These are phyloP conservation scores for Naumovozyma dairenensis DNA, from an alignment of 805 yeast species.

Conservation along the genomic window DNA sequence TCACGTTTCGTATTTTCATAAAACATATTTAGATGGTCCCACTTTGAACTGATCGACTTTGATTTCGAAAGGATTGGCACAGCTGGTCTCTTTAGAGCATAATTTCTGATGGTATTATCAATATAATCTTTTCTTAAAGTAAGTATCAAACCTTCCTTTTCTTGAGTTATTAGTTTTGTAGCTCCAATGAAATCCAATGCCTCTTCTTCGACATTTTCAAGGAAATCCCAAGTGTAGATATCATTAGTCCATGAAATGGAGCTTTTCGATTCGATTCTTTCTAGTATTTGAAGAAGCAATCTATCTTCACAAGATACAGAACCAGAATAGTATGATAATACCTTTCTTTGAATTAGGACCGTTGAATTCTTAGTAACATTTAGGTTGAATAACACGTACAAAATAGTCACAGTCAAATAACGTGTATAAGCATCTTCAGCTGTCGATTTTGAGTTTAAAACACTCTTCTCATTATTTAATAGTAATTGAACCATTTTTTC, in stretches of 20 bases:
- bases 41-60: constrained; percentile 9
- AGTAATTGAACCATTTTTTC: constrained; percentile 54
- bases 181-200: constrained; percentile 37
- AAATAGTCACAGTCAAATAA: constrained; percentile 36
- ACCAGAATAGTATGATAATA: constrained; percentile 54
- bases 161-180: constrained; percentile 37
- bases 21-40: constrained; percentile 26
- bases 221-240: constrained; percentile 58
- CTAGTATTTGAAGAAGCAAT: constrained; percentile 46
- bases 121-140: constrained; percentile 42
- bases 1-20: constrained; percentile 14
- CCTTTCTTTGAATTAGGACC: constrained; percentile 35
- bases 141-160: constrained; percentile 40
- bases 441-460: constrained; percentile 16
- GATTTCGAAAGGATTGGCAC: constrained; percentile 20
- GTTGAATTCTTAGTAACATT: constrained; percentile 41
- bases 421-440: constrained; percentile 16
- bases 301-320: constrained; percentile 51
- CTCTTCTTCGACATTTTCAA: constrained; percentile 30
- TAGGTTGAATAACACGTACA: constrained; percentile 40
- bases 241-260: constrained; percentile 55
- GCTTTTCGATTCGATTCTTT: constrained; percentile 44
- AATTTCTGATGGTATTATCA: constrained; percentile 37
- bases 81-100: constrained; percentile 19
- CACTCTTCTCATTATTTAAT: constrained; percentile 40